Percentiles rank a stretch among this genome's conserved stretches.
These are phyloP conservation scores for Kazachstania psychrophila DNA, from an alignment of 805 yeast genomes.

Conservation along the genomic window DNA sequence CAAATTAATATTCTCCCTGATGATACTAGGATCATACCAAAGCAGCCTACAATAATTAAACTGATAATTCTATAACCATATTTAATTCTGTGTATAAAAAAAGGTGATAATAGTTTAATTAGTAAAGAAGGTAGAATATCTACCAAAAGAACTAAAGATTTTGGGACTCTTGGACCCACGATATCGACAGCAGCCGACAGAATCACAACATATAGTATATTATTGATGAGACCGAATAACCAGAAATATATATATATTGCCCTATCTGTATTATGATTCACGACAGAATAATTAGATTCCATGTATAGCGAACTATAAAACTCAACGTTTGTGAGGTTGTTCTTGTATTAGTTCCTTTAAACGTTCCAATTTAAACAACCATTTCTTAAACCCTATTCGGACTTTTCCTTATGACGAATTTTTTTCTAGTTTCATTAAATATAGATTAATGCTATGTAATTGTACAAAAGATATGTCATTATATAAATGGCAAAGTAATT, in stretches of 20 bases:
- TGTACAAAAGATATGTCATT: no score
- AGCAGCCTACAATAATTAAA: constrained; percentile 48
- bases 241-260: constrained; percentile 48
- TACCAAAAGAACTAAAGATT: constrained; percentile 74
- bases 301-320: no score
- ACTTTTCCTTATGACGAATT: no score
- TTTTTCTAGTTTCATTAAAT: no score
- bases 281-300: no score
- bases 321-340: no score
- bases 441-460: no score
- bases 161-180: constrained; percentile 76
- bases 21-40: constrained; percentile 64
- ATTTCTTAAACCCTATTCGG: no score
- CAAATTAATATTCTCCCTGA: constrained; percentile 24
- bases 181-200: constrained; percentile 86
- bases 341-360: no score
- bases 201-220: constrained; percentile 83
- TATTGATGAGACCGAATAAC: constrained; percentile 79
- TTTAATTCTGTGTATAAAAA: constrained; percentile 58
- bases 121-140: constrained; percentile 79
- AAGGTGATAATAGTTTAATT: constrained; percentile 67
- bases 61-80: constrained; percentile 46
- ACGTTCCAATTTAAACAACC: no score
- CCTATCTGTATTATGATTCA: no score
- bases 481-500: not conserved